Percentiles rank a stretch among this genome's conserved stretches.
phyloP scores from a whole-genome alignment of 2,329 filamentous ascomycete species.

The Pseudogymnoascus sp. region DNA sequence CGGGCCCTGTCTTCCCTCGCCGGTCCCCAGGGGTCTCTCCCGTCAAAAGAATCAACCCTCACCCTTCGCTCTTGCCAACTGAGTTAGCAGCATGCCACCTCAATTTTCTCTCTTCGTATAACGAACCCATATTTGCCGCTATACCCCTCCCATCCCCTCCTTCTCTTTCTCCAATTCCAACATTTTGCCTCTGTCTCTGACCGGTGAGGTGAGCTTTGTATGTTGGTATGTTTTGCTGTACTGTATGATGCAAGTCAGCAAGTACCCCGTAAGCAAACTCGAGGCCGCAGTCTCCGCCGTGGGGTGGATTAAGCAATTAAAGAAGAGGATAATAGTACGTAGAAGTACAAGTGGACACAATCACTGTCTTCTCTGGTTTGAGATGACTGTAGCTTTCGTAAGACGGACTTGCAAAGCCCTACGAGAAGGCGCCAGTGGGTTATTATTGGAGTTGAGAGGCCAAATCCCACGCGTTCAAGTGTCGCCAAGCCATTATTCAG shows the following conservation, averaged over 20 bases:
- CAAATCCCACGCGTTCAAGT: neutral
- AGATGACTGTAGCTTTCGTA: neutral
- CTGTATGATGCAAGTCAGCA: neutral
- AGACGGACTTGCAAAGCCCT: neutral
- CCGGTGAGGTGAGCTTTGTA: neutral
- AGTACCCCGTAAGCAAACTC: neutral
- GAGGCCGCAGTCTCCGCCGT: neutral
- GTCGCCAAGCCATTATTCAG: neutral
- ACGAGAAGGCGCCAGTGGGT: neutral
- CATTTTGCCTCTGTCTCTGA: neutral
- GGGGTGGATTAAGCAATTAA: neutral
- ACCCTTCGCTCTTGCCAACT: neutral
- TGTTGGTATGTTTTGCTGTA: neutral
- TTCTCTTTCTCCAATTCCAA: neutral
- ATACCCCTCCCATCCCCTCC: neutral
- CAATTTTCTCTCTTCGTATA: constrained; percentile 3
- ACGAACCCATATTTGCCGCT: constrained; percentile 2
- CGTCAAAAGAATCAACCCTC: neutral
- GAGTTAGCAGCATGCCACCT: neutral
- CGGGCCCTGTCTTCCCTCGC: neutral
- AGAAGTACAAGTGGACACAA: neutral
- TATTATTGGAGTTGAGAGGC: neutral
- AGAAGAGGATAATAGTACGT: neutral
- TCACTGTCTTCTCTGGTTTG: neutral
- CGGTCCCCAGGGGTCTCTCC: constrained; percentile 2